phyloP scores from a whole-genome alignment of 73 alveolate genomes.

The Halteria grandinella region DNA sequence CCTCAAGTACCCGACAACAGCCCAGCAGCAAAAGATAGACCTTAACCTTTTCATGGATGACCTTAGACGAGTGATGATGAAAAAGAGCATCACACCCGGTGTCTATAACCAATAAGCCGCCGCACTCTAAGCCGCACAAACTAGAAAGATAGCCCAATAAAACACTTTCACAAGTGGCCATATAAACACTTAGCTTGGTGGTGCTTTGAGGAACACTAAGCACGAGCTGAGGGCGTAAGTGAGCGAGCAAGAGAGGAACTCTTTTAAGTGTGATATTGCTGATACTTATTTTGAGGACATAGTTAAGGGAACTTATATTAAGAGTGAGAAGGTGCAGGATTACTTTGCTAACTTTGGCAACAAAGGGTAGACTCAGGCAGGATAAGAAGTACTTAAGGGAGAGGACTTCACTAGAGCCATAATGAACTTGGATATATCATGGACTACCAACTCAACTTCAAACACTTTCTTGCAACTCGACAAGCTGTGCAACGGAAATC shows the following conservation, averaged over 20 bases:
- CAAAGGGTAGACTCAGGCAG: too few species aligned
- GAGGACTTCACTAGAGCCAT: slow-evolving; percentile 17
- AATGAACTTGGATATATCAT: background rate
- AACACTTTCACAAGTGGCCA: slow-evolving; percentile 4
- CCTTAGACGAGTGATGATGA: background rate
- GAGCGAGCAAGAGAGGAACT: background rate
- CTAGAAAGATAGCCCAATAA: background rate
- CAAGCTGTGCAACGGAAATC: background rate
- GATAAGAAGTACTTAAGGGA: background rate
- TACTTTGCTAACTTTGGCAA: slow-evolving; percentile 14
- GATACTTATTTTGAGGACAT: background rate
- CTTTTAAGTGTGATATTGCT: background rate
- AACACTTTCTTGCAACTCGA: background rate
- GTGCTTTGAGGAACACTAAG: slow-evolving; percentile 3
- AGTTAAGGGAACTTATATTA: slow-evolving; percentile 6
- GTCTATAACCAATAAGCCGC: background rate
- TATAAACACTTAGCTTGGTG: slow-evolving; percentile 5
- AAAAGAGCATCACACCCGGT: background rate
- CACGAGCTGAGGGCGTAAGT: background rate
- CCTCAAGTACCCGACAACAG: background rate
- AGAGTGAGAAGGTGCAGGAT: background rate
- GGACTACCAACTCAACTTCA: background rate
- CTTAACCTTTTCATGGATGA: slow-evolving; percentile 13
- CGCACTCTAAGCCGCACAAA: background rate
- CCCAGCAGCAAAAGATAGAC: slow-evolving; percentile 7